Percentiles rank a stretch among this genome's conserved stretches.
Conservation (phyloP, 306 rosid genomes). For the Ormosia emarginata region DNA sequence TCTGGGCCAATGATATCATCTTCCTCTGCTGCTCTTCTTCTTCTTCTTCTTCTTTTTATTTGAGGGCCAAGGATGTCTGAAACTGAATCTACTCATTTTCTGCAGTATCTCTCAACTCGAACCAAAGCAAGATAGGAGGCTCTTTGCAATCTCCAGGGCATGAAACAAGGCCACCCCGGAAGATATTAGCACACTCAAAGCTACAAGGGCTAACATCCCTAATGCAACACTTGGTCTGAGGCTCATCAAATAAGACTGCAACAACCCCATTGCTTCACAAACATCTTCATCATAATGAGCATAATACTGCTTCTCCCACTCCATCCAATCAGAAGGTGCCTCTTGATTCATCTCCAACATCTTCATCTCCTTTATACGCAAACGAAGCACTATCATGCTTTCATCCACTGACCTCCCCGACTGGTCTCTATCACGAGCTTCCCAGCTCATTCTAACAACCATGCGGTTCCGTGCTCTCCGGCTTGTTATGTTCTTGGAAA, state of each 20-base stretch:
- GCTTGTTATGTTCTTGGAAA: not conserved
- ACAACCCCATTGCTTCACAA: slow-evolving; percentile 22
- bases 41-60: too few species aligned
- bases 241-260: slow-evolving; percentile 22
- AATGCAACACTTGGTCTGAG: slow-evolving; percentile 23
- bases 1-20: not conserved
- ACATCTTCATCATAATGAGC: slow-evolving; percentile 9
- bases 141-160: not conserved
- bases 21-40: too few species aligned
- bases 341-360: not conserved
- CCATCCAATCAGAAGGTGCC: slow-evolving; percentile 16
- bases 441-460: not conserved
- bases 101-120: not conserved
- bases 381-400: slow-evolving; percentile 32
- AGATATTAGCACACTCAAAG: not conserved
- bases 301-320: slow-evolving; percentile 26
- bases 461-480: not conserved
- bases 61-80: too few species aligned
- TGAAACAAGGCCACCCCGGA: slow-evolving; percentile 14
- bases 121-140: not conserved
- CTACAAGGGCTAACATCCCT: slow-evolving; percentile 7
- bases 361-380: slow-evolving; percentile 35
- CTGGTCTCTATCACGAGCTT: not conserved
- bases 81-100: not conserved
- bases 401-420: slow-evolving; percentile 26